Base-by-base conservation (phyloP, 257 asterid genomes). In the Jacaranda copaia region DNA sequence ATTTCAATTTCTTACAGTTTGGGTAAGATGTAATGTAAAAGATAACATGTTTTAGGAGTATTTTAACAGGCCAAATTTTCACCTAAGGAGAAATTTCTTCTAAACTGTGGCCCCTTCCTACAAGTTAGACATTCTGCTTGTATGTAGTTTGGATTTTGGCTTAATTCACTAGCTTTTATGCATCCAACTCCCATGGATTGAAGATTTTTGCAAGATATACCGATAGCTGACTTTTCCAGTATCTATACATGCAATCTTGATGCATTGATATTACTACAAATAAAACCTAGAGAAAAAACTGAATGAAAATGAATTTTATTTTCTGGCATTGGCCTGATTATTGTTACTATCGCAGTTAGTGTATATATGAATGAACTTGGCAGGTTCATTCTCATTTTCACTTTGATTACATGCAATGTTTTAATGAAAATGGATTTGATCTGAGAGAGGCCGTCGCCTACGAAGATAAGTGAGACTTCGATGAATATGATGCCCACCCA, bases 11-110 rank as follows among this genome's bases (percentile, higher is more conserved):
- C 65, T 74, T 25, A 38, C 74, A 53, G 48, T 55, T 53, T 20
- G 36, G 68, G 74, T 66, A 38, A 65, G 53, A 49, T 60, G 36
- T 45, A 9, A 71, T 60, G 42, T 71, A n/a, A 70, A 42, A 73
- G 70, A 25, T 25, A 25, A 61, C 38, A 70, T 57, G 61, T 53
- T 52, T 18, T 72, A 78, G 67, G 55, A 70, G 61, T 67, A 61
- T 64, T 11, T 20, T 40, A 42, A 48, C 39, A 60, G 40, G 36
- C 38, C 32, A 25, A 38, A 52, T 52, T 39, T 55, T 16, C 66
- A 13, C 32, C 13, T 35, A 66, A 63, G 68, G 66, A 42, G 32
- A 64, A 14, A 73, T 58, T 42, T 56, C 45, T 36, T 72, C 7
- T 42, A 18, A 10, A 55, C 25, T 55, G 19, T 58, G 10, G 25